phyloP scores from a whole-genome alignment of 2,329 filamentous ascomycete genomes.

The Diaporthe citri region DNA sequence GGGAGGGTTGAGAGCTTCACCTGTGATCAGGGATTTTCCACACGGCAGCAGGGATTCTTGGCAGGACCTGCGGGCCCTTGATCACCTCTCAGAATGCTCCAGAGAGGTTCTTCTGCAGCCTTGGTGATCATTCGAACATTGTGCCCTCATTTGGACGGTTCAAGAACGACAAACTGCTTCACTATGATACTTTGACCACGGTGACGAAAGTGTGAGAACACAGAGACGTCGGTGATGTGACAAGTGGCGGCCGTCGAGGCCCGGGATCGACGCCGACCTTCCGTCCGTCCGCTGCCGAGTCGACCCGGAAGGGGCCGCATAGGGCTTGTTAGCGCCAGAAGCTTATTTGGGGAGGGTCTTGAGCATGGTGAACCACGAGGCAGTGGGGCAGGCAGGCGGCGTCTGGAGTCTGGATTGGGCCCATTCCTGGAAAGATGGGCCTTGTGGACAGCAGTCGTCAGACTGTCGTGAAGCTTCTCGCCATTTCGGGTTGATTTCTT shows the following conservation, averaged over 20 bases:
- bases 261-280: conserved; percentile 26
- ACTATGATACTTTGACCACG: neutral
- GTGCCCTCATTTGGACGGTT: neutral
- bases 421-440: neutral
- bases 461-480: conserved; percentile 23
- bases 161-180: neutral
- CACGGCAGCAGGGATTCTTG: conserved; percentile 16
- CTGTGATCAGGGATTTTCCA: conserved; percentile 24
- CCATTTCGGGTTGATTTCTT: conserved; percentile 23
- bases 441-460: conserved; percentile 25
- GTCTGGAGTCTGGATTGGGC: conserved; percentile 10
- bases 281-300: conserved; percentile 21
- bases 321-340: conserved; percentile 24
- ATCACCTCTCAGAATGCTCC: neutral
- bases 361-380: conserved; percentile 24
- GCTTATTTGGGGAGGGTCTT: conserved; percentile 25
- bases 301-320: conserved; percentile 17
- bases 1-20: conserved; percentile 14
- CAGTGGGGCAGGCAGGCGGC: conserved; percentile 4
- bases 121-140: conserved; percentile 10
- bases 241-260: neutral
- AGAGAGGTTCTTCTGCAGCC: neutral
- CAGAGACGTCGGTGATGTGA: neutral
- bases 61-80: neutral
- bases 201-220: conserved; percentile 32